Evolutionary conservation across 2,329 filamentous ascomycete species (phyloP), one percentile per base, ranked within the genome.

Genomic region (Helicocarpus griseus): DNA sequence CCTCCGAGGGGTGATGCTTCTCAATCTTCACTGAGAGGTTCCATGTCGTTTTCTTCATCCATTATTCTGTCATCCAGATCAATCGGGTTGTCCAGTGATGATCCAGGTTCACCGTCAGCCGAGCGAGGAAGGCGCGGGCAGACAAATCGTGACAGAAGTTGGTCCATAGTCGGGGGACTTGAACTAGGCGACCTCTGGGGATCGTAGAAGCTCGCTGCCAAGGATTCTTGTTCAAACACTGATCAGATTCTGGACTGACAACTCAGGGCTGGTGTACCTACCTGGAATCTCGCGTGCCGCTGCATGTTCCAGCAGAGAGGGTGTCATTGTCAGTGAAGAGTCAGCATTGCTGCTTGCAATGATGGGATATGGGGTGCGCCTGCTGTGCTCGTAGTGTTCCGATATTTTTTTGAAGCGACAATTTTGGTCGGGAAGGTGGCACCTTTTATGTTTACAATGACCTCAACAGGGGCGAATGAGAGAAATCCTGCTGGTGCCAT

Each of bases 21-120:
- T 48, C 4, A n/a, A 48, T 48, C 19, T 48, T 48, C 45, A 39
- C 2, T 48, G 11, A 48, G 29, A 39, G 31, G 19, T 14, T 48
- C 17, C 6, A 31, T 48, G 33, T 38, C 8, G 31, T 48, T 17
- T 48, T 39, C 5, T 48, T 48, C 31, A 38, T 48, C 45, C 17
- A 9, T n/a, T n/a, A n/a, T 26, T 31, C 43, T 45, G 38, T 38
- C 31, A n/a, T 48, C 31, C 45, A 48, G 38, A 5, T 40, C 38
- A 40, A 40, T 40, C 5, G 5, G 38, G 38, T 40, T 40, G 3
- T 22, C 38, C 5, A 9, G 21, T 44, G 40, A 44, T 24, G 19
- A 44, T 28, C 9, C 40, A 28, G 40, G 21, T n/a, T 28, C 40
- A 44, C 40, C 24, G 40, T 44, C 19, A 26, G 13, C 26, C 33